Percentiles rank a stretch among this genome's conserved stretches.
These are phyloP conservation scores for Globisporangium barbulae DNA, from an alignment of 352 stramenopile genomes.

Conservation along the genomic window DNA sequence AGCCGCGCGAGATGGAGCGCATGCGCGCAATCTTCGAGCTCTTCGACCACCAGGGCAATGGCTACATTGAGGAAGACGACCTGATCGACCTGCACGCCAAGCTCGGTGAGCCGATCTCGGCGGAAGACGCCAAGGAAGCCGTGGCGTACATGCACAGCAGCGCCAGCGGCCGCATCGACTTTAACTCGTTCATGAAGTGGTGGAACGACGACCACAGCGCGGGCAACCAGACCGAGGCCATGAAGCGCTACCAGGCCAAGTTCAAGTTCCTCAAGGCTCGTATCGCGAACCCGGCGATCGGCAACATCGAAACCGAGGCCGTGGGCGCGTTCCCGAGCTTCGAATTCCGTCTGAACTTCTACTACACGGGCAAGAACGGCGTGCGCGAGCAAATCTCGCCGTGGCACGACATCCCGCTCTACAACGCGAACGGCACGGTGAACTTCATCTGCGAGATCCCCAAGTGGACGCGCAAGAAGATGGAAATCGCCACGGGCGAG, in stretches of 20 bases:
- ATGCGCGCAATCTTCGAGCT: slow-evolving; percentile 85
- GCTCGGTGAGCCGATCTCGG: slow-evolving; percentile 77
- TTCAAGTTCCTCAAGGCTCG: slow-evolving; percentile 90
- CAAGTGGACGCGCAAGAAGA: slow-evolving; percentile 98
- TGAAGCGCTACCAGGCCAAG: slow-evolving; percentile 82
- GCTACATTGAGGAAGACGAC: slow-evolving; percentile 76
- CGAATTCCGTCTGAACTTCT: slow-evolving; percentile 89
- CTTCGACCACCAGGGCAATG: slow-evolving; percentile 79
- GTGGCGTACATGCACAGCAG: slow-evolving; percentile 65
- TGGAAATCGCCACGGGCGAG: slow-evolving; percentile 97
- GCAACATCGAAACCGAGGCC: slow-evolving; percentile 71
- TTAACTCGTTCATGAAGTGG: slow-evolving; percentile 88
- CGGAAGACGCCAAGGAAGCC: slow-evolving; percentile 68
- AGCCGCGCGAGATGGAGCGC: slow-evolving; percentile 80
- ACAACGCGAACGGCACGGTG: slow-evolving; percentile 85
- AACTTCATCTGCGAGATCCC: slow-evolving; percentile 97
- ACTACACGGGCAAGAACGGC: slow-evolving; percentile 72
- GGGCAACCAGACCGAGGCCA: slow-evolving; percentile 68
- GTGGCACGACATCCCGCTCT: slow-evolving; percentile 98
- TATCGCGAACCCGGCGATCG: slow-evolving; percentile 80
- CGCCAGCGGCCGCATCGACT: slow-evolving; percentile 67
- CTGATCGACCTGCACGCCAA: slow-evolving; percentile 79
- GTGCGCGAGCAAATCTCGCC: slow-evolving; percentile 91
- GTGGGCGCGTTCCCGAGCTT: slow-evolving; percentile 85
- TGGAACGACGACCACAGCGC: slow-evolving; percentile 83